Percentiles rank a stretch among this genome's conserved stretches.
Conservation (phyloP, 2,329 filamentous ascomycete genomes). For the Lasiodiplodia gonubiensis region DNA sequence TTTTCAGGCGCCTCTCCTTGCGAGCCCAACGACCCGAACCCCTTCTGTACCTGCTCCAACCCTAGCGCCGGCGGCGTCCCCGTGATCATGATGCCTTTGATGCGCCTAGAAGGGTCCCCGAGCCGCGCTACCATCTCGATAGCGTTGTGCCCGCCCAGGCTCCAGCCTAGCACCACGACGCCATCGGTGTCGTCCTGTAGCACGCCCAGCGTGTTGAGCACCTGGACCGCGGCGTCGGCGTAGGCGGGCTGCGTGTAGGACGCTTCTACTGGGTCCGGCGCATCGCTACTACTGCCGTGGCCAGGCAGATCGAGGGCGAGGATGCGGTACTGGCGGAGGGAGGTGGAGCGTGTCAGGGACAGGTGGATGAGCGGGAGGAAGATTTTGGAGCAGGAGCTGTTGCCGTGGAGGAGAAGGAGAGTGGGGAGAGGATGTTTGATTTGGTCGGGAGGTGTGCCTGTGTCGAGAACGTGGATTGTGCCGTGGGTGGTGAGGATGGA, state of each 20-base stretch:
- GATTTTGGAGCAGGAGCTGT: slow-evolving; percentile 39
- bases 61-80: slow-evolving; percentile 40
- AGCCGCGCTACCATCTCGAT: slow-evolving; percentile 38
- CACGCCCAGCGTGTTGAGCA: slow-evolving; percentile 35
- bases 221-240: slow-evolving; percentile 39
- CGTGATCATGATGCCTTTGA: slow-evolving; percentile 39
- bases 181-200: neutral
- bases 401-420: slow-evolving; percentile 42
- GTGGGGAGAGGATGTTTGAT: slow-evolving; percentile 27
- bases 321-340: slow-evolving; percentile 32
- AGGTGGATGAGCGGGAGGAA: slow-evolving; percentile 39
- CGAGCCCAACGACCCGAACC: slow-evolving; percentile 31
- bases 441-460: slow-evolving; percentile 6
- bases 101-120: neutral
- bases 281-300: slow-evolving; percentile 41
- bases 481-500: slow-evolving; percentile 21
- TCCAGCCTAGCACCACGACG: slow-evolving; percentile 39
- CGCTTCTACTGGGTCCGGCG: slow-evolving; percentile 33
- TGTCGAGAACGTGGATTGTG: slow-evolving; percentile 13
- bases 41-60: slow-evolving; percentile 31
- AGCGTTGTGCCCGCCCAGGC: slow-evolving; percentile 41
- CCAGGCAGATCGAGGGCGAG: slow-evolving; percentile 44
- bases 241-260: slow-evolving; percentile 42
- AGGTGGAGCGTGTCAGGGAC: slow-evolving; percentile 13
- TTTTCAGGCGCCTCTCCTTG: slow-evolving; percentile 32